Evolutionary conservation across 805 yeast genomes (phyloP).

Genomic region (Limtongia smithiae): DNA sequence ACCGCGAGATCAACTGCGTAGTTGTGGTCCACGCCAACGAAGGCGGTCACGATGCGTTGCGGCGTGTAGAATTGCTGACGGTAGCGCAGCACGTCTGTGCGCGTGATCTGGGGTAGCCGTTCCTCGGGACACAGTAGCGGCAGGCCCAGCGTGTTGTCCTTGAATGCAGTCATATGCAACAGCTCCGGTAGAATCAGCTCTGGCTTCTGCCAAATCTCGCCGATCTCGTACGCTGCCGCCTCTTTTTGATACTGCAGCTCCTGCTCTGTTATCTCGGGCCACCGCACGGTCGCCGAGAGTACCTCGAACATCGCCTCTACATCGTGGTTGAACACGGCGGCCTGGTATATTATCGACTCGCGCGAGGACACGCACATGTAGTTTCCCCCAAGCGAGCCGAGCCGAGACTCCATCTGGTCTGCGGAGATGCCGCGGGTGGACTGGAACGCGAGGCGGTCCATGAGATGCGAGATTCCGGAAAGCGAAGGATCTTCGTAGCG

Average conservation of each 20-base stretch:
- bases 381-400: slow-evolving; percentile 86
- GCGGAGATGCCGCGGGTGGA: slow-evolving; percentile 44
- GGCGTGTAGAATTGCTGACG: slow-evolving; percentile 70
- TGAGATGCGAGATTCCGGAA: slow-evolving; percentile 76
- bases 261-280: slow-evolving; percentile 61
- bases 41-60: slow-evolving; percentile 75
- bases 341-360: slow-evolving; percentile 89
- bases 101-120: slow-evolving; percentile 52
- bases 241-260: slow-evolving; percentile 72
- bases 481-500: slow-evolving; percentile 62
- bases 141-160: slow-evolving; percentile 69
- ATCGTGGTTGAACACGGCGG: slow-evolving; percentile 86
- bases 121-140: slow-evolving; percentile 82
- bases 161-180: slow-evolving; percentile 79
- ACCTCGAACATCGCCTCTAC: slow-evolving; percentile 73
- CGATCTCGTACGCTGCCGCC: slow-evolving; percentile 76
- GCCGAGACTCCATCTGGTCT: slow-evolving; percentile 64
- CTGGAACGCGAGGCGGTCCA: slow-evolving; percentile 75
- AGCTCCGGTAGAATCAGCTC: slow-evolving; percentile 85
- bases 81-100: slow-evolving; percentile 54
- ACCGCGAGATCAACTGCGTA: slow-evolving; percentile 62
- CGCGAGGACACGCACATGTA: slow-evolving; percentile 90
- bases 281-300: slow-evolving; percentile 71
- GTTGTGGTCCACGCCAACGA: slow-evolving; percentile 77
- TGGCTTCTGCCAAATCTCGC: slow-evolving; percentile 76